Evolutionary conservation across 148 eudicot species (phyloP), one percentile per base, ranked within the genome.

Genomic region (Persicaria maculosa): DNA sequence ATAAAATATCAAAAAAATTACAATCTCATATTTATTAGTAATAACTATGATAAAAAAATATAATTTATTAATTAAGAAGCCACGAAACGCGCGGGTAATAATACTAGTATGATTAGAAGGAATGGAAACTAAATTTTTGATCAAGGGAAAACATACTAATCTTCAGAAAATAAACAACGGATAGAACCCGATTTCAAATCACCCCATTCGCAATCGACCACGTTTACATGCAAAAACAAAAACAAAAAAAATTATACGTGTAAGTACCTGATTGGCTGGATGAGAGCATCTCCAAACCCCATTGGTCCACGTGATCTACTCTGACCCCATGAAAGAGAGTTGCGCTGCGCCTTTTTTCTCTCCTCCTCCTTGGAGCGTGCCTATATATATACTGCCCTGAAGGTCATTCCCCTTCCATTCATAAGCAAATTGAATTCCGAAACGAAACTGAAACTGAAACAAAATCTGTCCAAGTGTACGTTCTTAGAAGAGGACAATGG

Each of bases 291-390:
- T 50, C 58, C 9, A 57, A 31, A 44, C 55, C 71, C 48, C 1
- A 87, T 84, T 86, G 90, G 88, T 81, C 87, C 94, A 90, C 85
- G 79, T 83, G 79, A 84, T n/a, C 73, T 68, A 0, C 44, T 16
- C 22, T 84, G 91, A 83, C 93, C 84, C 84, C 72, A 74, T 73
- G 40, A 8, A 44, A 5, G 2, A 31, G 40, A 31, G 40, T 31
- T 31, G 3, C 40, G 2, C 40, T 31, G 40, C 40, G 40, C 40
- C 48, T 40, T 45, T 44, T 11, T 50, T 44, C 72, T 72, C 62
- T 9, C 73, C 59, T 70, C 22, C 77, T 50, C 74, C 16, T 7
- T 6, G 44, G 46, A 15, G 47, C 7, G 20, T 20, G 43, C 11
- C 57, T 52, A 68, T 77, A 53, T 50, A 74, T 52, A 9, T 7